phyloP scores from a whole-genome alignment of 305 asterid genomes.

The Fraxinus ornus region DNA sequence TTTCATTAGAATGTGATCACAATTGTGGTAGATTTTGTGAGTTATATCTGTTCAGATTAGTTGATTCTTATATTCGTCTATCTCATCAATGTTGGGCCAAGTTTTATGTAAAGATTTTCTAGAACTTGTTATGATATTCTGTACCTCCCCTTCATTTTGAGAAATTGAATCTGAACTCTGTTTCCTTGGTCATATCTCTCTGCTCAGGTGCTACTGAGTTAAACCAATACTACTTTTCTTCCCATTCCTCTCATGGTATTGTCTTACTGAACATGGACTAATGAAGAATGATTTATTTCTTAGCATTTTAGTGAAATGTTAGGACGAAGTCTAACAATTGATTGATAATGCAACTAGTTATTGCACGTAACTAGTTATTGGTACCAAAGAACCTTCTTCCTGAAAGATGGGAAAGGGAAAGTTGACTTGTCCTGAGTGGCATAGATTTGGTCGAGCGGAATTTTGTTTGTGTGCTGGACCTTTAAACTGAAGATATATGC shows the following conservation, averaged over 20 bases:
- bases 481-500: background rate
- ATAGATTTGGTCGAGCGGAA: background rate
- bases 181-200: background rate
- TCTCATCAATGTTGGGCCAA: background rate
- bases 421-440: background rate
- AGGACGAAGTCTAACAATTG: background rate
- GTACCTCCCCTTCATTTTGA: background rate
- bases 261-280: background rate
- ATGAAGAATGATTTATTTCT: background rate
- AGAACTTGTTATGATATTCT: background rate
- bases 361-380: background rate
- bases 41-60: background rate
- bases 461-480: background rate
- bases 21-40: background rate
- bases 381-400: background rate
- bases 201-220: background rate
- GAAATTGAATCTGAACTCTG: background rate
- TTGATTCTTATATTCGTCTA: background rate
- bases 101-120: background rate
- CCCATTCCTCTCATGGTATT: background rate
- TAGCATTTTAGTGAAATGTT: background rate
- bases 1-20: background rate
- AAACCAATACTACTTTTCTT: background rate
- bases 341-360: background rate
- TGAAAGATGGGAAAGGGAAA: background rate